phyloP scores from a whole-genome alignment of 2,329 filamentous ascomycete genomes.

The Fusarium sororula region DNA sequence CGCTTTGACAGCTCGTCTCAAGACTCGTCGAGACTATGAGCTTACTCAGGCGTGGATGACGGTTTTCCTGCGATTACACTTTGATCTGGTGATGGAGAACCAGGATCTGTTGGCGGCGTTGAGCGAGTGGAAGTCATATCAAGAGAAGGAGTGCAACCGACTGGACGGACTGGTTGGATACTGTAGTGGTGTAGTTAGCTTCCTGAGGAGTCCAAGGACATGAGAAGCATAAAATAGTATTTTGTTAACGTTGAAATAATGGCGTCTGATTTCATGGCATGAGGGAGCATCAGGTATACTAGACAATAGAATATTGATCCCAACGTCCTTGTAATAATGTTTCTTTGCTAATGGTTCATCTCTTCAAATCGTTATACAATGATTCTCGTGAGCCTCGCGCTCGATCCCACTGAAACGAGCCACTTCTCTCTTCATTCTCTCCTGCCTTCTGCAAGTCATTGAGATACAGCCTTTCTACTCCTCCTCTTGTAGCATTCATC shows the following conservation, averaged over 20 bases:
- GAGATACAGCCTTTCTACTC: constrained; percentile 10
- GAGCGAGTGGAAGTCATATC: constrained; percentile 74
- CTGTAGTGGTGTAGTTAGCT: constrained; percentile 85
- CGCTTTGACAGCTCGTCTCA: constrained; percentile 78
- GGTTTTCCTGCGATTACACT: constrained; percentile 86
- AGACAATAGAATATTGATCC: constrained; percentile 16
- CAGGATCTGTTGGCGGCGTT: constrained; percentile 67
- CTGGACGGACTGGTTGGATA: constrained; percentile 84
- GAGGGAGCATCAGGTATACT: constrained; percentile 12
- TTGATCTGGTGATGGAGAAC: constrained; percentile 62
- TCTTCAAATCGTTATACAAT: constrained; percentile 13
- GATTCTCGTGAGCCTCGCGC: constrained; percentile 16
- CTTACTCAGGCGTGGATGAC: constrained; percentile 97
- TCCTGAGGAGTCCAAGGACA: constrained; percentile 72
- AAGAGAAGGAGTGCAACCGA: constrained; percentile 75
- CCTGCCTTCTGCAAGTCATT: constrained; percentile 19
- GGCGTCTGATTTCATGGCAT: constrained; percentile 20
- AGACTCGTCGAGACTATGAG: constrained; percentile 83
- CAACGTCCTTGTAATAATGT: not conserved
- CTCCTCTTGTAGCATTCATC: constrained; percentile 14
- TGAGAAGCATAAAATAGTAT: constrained; percentile 40
- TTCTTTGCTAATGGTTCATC: constrained; percentile 19
- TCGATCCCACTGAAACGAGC: constrained; percentile 8
- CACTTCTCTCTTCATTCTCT: not conserved
- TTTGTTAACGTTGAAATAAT: constrained; percentile 1